Evolutionary conservation across 306 rosid genomes (phyloP), one percentile per base, ranked within the genome.

Genomic region (Boehmeria nivea): DNA sequence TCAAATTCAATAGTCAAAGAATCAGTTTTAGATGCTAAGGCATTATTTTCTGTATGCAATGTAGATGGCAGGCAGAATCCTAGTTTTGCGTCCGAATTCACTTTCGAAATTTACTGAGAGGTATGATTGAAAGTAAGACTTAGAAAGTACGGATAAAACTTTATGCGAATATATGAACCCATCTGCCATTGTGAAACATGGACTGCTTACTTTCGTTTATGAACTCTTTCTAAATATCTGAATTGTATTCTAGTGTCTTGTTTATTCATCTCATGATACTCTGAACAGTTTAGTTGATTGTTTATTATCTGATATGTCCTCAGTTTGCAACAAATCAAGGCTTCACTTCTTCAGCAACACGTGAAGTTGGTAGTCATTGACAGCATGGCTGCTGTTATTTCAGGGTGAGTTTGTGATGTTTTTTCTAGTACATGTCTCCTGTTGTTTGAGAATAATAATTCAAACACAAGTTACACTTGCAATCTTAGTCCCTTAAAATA

Each of bases 51-150:
- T 52, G 22, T 55, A 38, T 55, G 24, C 51, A 59, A 74, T 10
- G 7, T 82, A 86, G 98, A 82, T 90, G 94, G 90, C 94, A 55
- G 95, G 95, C 17, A 78, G 94, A 77, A 86, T 90, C 63, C 73
- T 76, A 54, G 83, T 90, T 69, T 66, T 87, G 75, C 86, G 74
- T 36, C 98, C 95, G 11, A 57, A 78, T 44, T 83, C 98, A 58
- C 83, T 90, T 64, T 72, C 82, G 57, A 95, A 90, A 64, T 86
- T 90, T 64, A 72, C 87, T 46, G 87, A 84, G 79, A 84, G 91
- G 98, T 90, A 70, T 13, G 65, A 28, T 60, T 66, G 45, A 59
- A 38, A 15, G 2, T 20, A 56, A 22, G 23, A 64, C 22, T 57
- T 63, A 11, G 31, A 27, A 33, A 40, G 13, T 40, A 40, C 16